Percentiles rank a stretch among this genome's conserved stretches.
These are phyloP conservation scores for Fusarium tanahbumbuense DNA, from an alignment of 2,329 filamentous ascomycete genomes.

Conservation along the genomic window DNA sequence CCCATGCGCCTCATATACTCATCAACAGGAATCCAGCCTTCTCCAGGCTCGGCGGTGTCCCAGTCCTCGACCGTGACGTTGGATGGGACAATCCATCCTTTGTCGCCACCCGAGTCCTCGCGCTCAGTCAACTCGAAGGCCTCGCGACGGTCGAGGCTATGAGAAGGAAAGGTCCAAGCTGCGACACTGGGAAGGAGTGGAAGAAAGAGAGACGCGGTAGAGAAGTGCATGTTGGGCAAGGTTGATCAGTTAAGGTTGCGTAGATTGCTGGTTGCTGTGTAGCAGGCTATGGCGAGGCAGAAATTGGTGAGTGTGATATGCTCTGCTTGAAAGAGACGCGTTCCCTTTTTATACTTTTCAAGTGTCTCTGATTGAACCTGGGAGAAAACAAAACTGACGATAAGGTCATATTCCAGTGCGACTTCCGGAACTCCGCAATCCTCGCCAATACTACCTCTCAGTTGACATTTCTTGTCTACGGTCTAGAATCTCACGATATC, in stretches of 20 bases:
- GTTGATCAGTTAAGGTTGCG: background rate
- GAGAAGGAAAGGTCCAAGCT: background rate
- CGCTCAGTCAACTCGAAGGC: background rate
- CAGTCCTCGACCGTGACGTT: background rate
- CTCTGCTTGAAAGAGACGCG: fast-evolving
- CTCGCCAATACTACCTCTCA: no score
- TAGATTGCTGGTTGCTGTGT: background rate
- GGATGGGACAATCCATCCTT: background rate
- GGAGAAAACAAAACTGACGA: no score
- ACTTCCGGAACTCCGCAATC: no score
- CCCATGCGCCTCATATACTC: background rate
- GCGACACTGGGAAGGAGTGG: fast-evolving
- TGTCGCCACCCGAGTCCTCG: background rate
- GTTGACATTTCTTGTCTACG: no score
- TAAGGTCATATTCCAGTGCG: no score
- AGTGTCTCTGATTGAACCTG: no score
- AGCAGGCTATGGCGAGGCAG: background rate
- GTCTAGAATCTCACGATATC: no score
- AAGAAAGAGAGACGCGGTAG: background rate
- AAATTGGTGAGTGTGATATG: background rate
- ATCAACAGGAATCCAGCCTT: background rate
- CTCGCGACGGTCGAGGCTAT: background rate
- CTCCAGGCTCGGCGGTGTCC: background rate
- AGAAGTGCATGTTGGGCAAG: background rate
- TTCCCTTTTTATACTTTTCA: no score